Base-by-base conservation (phyloP, 352 stramenopile genomes). In the Globisporangium abappressorium region DNA sequence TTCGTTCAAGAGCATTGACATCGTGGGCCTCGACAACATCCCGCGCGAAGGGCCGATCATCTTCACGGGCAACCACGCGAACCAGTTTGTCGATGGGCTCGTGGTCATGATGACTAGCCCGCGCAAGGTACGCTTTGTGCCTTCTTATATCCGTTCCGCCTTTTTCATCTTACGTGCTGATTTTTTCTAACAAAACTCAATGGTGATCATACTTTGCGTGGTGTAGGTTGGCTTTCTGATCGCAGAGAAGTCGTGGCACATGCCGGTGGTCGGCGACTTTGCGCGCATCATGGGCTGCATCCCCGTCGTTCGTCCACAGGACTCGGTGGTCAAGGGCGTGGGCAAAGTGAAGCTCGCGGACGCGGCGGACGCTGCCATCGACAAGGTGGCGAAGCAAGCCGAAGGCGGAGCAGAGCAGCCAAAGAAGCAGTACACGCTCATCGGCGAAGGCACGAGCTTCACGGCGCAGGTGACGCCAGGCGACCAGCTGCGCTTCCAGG, bases 51-150 rank as follows among this genome's bases (percentile, higher is more conserved):
- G 97, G 0, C 97, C 97, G 3, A 94, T 99, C 4, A 99, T 99
- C 73, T 99, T 99, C 76, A 98, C 93, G 20, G 96, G 88, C 22
- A 99, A 99, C 81, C 97, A 99, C 81, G 92, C 96, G 33, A 99
- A 99, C 80, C 97, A 99, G 78, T 99, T 99, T 71, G 96, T 99
- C 43, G 97, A 99, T 76, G 97, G 87, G 4, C 80, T 99, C 41
- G 94, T 98, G 64, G 94, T 99, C 62, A 97, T 96, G 77, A 97
- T 97, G 79, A 98, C 88, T 0, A 98, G 85, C 63, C 85, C 93
- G 33, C 92, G 97, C 59, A 98, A 98, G 69, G 92, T 92, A 33
- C 9, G 51, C 7, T 22, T 24, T 54, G 8, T 34, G 24, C 30
- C 20, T 38, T 12, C n/a, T 55, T 22, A 8, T 18, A 46, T 53